Evolutionary conservation across 228 moss, liverwort and hornwort genomes (phyloP).

Genomic region (Sphagnum fallax): DNA sequence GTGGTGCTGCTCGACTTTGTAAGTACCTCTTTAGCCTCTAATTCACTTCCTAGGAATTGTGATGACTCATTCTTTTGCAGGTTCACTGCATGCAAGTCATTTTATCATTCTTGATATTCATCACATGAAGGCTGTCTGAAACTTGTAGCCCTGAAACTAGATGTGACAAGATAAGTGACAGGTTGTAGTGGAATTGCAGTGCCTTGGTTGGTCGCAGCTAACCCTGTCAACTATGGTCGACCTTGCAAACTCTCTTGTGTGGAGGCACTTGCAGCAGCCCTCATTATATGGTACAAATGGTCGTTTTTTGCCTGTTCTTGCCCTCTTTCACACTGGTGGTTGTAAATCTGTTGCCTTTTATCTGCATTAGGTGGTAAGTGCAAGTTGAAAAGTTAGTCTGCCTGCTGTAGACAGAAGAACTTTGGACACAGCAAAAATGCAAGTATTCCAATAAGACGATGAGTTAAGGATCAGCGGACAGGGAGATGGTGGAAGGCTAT

Average conservation of each 20-base stretch:
- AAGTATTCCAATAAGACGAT: too few species aligned
- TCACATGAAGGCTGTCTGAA: not conserved
- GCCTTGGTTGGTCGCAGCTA: slow-evolving; percentile 96
- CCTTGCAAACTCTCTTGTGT: slow-evolving; percentile 97
- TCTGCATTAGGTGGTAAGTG: too few species aligned
- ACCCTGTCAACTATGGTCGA: slow-evolving; percentile 94
- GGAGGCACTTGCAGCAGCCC: slow-evolving; percentile 83
- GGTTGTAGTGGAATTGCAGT: slow-evolving; percentile 23
- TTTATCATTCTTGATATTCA: not conserved
- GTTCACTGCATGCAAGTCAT: not conserved
- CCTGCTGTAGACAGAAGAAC: too few species aligned
- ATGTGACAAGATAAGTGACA: not conserved
- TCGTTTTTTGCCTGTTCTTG: not conserved
- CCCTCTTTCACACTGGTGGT: not conserved
- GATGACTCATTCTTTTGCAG: not conserved
- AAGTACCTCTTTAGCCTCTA: slow-evolving; percentile 6
- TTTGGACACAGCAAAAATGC: too few species aligned
- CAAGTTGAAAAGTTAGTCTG: too few species aligned
- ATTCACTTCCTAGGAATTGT: not conserved
- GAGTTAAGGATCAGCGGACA: too few species aligned
- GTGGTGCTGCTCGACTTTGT: slow-evolving; percentile 74
- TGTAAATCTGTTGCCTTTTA: not conserved
- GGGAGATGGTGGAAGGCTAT: too few species aligned
- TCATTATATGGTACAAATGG: slow-evolving; percentile 60
- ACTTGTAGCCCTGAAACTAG: not conserved